phyloP scores from a whole-genome alignment of 768 basidiomycete genomes.

The Collybiopsis confluens region DNA sequence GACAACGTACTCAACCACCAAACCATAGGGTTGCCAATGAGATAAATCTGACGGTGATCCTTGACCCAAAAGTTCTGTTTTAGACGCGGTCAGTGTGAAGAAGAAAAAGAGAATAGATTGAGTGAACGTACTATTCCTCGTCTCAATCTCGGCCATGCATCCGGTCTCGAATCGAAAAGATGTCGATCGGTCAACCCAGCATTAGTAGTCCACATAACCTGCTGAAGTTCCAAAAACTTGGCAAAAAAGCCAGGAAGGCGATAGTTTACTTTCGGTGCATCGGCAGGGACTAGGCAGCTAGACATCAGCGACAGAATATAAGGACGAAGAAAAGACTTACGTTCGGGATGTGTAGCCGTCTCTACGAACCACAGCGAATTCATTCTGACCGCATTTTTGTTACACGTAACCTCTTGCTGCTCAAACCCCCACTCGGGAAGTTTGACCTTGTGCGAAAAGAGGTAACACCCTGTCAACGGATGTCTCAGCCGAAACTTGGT shows the following conservation, averaged over 20 bases:
- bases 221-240: conserved; percentile 90
- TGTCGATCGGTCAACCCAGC: conserved; percentile 94
- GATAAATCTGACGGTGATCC: conserved; percentile 92
- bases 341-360: conserved; percentile 68
- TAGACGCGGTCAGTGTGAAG: no score
- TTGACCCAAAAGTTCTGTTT: conserved; percentile 99
- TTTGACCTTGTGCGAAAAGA: conserved; percentile 98
- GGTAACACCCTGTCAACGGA: conserved; percentile 85
- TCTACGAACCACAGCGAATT: conserved; percentile 96
- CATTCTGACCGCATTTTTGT: conserved; percentile 87
- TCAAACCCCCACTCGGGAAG: conserved; percentile 97
- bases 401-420: conserved; percentile 99
- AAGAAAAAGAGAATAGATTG: conserved; percentile 5
- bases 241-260: conserved; percentile 80
- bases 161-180: conserved; percentile 91
- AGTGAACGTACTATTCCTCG: conserved; percentile 81
- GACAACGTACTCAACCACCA: conserved; percentile 86
- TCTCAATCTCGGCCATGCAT: conserved; percentile 83
- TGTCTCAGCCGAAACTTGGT: conserved; percentile 84
- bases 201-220: conserved; percentile 97
- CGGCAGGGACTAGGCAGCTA: conserved; percentile 49
- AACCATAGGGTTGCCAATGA: conserved; percentile 89
- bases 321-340: no score
- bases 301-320: conserved; percentile 1
- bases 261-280: conserved; percentile 87